Evolutionary conservation across 306 rosid species (phyloP).

Genomic region (Crataegus laevigata): DNA sequence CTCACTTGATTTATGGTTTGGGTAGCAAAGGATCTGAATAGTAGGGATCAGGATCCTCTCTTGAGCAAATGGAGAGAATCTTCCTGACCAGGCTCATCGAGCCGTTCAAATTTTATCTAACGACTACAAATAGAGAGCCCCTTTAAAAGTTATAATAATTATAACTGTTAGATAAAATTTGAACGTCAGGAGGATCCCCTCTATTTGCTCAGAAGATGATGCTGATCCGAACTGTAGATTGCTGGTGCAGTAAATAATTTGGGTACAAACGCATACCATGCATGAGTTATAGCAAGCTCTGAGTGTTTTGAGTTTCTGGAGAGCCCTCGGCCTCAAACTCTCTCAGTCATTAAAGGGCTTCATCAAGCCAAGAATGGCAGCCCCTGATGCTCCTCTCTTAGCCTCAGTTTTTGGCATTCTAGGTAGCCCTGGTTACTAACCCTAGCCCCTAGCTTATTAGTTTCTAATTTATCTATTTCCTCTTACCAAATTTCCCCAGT

Average conservation of each 20-base stretch:
- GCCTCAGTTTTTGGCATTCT: conserved; percentile 38
- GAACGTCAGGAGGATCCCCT: too few relatives aligned
- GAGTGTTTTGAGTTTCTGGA: neutral
- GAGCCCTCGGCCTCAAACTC: neutral
- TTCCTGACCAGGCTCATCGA: too few relatives aligned
- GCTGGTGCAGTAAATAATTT: neutral
- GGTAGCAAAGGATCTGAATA: neutral
- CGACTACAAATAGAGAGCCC: too few relatives aligned
- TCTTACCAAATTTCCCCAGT: too few relatives aligned
- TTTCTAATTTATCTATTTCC: neutral
- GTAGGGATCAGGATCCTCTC: too few relatives aligned
- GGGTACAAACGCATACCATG: neutral
- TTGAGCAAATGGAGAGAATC: too few relatives aligned
- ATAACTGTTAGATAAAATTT: too few relatives aligned
- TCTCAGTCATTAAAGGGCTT: neutral
- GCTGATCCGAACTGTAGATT: too few relatives aligned
- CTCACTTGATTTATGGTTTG: neutral
- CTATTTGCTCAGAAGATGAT: too few relatives aligned
- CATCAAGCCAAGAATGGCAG: conserved; percentile 19
- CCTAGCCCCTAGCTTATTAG: neutral
- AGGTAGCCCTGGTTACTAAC: conserved; percentile 12
- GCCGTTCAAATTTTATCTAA: too few relatives aligned
- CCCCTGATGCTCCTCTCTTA: conserved; percentile 2
- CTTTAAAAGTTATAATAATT: too few relatives aligned
- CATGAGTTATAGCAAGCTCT: neutral